A percentile compares a stretch with the other conserved stretches of the same genome.
Conservation (phyloP, 208 protist species). For the Entamoeba dispar region DNA sequence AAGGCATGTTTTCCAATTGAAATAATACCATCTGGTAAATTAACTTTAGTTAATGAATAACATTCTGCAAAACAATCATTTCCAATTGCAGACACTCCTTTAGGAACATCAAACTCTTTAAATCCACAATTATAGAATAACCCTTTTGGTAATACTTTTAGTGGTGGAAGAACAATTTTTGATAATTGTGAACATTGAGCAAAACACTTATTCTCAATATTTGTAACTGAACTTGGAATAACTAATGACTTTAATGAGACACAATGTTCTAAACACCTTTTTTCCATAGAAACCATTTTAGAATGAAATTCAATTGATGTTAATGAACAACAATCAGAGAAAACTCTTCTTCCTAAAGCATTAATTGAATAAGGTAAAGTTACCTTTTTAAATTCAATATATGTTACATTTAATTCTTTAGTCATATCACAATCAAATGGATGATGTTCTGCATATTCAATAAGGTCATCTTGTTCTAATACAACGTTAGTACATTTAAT, state of each 20-base stretch:
- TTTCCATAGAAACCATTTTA: neutral
- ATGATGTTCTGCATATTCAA: neutral
- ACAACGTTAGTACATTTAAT: neutral
- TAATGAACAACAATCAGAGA: neutral
- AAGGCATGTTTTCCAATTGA: neutral
- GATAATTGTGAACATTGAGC: neutral
- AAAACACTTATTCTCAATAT: neutral
- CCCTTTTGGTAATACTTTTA: neutral
- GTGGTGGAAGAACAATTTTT: neutral
- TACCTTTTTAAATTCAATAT: neutral
- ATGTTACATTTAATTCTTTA: neutral
- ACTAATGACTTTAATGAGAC: neutral
- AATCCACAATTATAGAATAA: neutral
- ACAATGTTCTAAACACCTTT: neutral
- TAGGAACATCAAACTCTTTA: neutral
- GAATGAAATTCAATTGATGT: neutral
- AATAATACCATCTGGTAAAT: neutral
- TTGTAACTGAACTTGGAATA: neutral
- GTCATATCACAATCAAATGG: neutral
- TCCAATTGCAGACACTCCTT: neutral
- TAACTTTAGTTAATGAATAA: neutral
- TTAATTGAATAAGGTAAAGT: neutral
- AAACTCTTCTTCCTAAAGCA: neutral
- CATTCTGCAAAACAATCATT: neutral
- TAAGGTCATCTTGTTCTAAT: neutral